phyloP scores from a whole-genome alignment of 2,329 filamentous ascomycete species.

The Chrysoporthe deuterocubensis region DNA sequence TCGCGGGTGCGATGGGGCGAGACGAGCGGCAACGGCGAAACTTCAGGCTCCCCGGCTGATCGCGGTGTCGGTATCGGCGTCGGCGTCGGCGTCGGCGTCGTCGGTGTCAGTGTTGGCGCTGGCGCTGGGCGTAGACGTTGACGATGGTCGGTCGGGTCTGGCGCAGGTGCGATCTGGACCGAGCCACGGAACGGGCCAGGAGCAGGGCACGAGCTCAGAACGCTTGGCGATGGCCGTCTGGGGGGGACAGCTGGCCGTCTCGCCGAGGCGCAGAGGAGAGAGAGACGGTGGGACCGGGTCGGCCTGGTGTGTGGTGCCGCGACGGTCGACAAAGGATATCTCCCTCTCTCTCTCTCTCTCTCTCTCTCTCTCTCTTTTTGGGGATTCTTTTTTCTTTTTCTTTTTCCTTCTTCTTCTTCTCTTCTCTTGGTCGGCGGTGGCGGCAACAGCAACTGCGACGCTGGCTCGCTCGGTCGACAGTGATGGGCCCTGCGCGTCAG shows the following conservation, averaged over 20 bases:
- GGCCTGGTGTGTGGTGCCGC: background rate
- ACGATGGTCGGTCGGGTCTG: background rate
- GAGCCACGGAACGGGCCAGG: slow-evolving; percentile 1
- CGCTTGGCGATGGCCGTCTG: background rate
- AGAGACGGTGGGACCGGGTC: background rate
- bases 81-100: background rate
- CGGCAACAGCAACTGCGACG: background rate
- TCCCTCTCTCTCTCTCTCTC: background rate
- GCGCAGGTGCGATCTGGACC: background rate
- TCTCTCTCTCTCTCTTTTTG: background rate
- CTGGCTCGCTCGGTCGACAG: background rate
- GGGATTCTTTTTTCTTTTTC: background rate
- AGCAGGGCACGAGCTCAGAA: background rate
- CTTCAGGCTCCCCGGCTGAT: background rate
- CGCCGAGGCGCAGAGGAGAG: background rate
- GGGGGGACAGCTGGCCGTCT: background rate
- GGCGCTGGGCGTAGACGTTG: background rate
- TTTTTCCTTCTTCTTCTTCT: background rate
- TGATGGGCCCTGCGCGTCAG: background rate
- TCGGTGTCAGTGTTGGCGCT: too few species aligned
- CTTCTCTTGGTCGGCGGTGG: background rate
- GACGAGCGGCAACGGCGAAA: background rate
- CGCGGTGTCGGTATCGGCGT: background rate
- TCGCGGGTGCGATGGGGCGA: background rate
- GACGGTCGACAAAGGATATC: background rate